Evolutionary conservation across 2,329 filamentous ascomycete genomes (phyloP).

Genomic region (Pestalotiopsis sp.): DNA sequence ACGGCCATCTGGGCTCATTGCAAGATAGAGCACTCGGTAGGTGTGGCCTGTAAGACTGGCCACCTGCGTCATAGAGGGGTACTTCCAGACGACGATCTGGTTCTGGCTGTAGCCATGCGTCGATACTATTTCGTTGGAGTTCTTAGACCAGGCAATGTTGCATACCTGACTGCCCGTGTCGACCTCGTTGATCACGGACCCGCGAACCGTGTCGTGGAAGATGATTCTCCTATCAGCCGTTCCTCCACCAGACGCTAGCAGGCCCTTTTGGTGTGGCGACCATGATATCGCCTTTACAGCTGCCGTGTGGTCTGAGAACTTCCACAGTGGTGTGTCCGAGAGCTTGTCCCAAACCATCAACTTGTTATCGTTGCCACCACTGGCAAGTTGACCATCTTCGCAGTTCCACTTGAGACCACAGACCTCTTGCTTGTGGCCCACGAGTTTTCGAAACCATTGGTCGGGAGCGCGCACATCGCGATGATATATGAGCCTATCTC

Average conservation of each 20-base stretch:
- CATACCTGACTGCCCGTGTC: conserved; percentile 99
- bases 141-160: conserved; percentile 96
- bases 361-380: conserved; percentile 98
- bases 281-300: conserved; percentile 98
- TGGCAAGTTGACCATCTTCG: conserved; percentile 92
- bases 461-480: conserved; percentile 92
- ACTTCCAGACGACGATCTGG: conserved; percentile 99
- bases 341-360: conserved; percentile 98
- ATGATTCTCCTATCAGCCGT: conserved; percentile 96
- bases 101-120: conserved; percentile 98
- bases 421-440: conserved; percentile 97
- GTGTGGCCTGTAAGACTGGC: conserved; percentile 95
- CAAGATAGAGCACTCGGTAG: conserved; percentile 92
- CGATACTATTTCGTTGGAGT: conserved; percentile 95
- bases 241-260: conserved; percentile 93
- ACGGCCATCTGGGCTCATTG: conserved; percentile 95
- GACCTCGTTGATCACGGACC: conserved; percentile 79
- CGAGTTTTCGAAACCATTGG: conserved; percentile 84
- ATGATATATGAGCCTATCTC: conserved; percentile 92
- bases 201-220: conserved; percentile 95
- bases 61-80: conserved; percentile 96
- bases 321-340: conserved; percentile 88
- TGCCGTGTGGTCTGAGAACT: conserved; percentile 92
- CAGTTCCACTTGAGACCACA: conserved; percentile 97
- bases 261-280: conserved; percentile 92